phyloP scores from a whole-genome alignment of 768 basidiomycete species.

The Baorangia bicolor region DNA sequence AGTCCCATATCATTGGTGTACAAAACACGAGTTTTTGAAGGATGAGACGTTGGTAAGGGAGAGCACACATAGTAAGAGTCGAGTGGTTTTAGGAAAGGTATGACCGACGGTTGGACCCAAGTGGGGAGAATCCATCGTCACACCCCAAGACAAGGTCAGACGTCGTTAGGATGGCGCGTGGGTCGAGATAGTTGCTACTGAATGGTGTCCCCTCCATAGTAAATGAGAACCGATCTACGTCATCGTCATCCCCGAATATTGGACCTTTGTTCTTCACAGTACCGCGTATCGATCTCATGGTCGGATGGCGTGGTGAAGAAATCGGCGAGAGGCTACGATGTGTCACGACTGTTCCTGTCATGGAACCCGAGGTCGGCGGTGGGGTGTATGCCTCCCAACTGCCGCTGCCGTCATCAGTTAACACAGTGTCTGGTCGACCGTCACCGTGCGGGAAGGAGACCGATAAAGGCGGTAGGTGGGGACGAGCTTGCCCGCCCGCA shows the following conservation, averaged over 20 bases:
- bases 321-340: slow-evolving; percentile 38
- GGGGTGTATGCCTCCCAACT: slow-evolving; percentile 66
- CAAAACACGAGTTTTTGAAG: slow-evolving; percentile 1
- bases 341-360: slow-evolving; percentile 43
- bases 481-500: slow-evolving; percentile 41
- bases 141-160: slow-evolving; percentile 33
- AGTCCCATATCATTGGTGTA: slow-evolving; percentile 10
- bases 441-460: slow-evolving; percentile 42
- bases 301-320: slow-evolving; percentile 17
- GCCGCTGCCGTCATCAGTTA: slow-evolving; percentile 47
- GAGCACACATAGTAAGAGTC: background rate
- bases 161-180: slow-evolving; percentile 33
- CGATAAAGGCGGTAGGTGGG: slow-evolving; percentile 46
- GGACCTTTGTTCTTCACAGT: slow-evolving; percentile 32
- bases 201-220: slow-evolving; percentile 34
- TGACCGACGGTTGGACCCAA: slow-evolving; percentile 43
- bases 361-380: slow-evolving; percentile 54
- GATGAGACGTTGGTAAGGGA: too few relatives aligned
- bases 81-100: slow-evolving; percentile 27
- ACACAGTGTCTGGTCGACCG: slow-evolving; percentile 53
- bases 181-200: slow-evolving; percentile 26
- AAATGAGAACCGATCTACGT: slow-evolving; percentile 55
- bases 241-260: slow-evolving; percentile 47
- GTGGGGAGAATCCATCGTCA: slow-evolving; percentile 42
- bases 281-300: slow-evolving; percentile 40